Evolutionary conservation across 768 basidiomycete species (phyloP).

Genomic region (Dacryopinax spathularia): DNA sequence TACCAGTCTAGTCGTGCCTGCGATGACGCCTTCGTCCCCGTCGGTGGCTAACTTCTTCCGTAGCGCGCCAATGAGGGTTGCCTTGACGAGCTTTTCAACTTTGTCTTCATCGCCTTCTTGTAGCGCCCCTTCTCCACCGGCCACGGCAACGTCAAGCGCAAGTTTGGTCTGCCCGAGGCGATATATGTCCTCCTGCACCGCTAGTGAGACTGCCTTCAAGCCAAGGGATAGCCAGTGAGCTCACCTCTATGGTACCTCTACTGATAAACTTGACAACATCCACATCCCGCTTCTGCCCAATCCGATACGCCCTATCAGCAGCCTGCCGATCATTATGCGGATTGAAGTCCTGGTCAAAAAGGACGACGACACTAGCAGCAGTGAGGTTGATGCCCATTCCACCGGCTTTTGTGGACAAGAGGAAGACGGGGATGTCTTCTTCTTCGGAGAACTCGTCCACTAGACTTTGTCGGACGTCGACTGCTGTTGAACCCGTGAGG

Average conservation of each 20-base stretch:
- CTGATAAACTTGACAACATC: conserved; percentile 91
- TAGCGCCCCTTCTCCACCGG: conserved; percentile 37
- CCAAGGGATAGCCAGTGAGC: background rate
- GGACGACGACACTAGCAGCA: conserved; percentile 88
- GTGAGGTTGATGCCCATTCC: conserved; percentile 96
- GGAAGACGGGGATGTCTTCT: conserved; percentile 70
- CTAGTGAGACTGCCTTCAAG: background rate
- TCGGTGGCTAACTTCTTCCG: conserved; percentile 65
- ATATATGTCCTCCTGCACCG: conserved; percentile 69
- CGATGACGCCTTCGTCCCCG: conserved; percentile 20
- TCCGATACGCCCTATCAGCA: conserved; percentile 92
- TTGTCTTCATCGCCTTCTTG: conserved; percentile 40
- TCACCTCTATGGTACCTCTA: conserved; percentile 66
- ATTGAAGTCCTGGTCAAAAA: conserved; percentile 97
- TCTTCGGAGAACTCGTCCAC: conserved; percentile 89
- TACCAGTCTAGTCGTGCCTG: background rate
- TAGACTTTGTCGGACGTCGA: conserved; percentile 80
- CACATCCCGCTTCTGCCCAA: conserved; percentile 87
- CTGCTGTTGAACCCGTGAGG: conserved; percentile 84
- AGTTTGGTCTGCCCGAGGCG: conserved; percentile 79
- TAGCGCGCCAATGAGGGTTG: conserved; percentile 68
- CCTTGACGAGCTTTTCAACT: conserved; percentile 71
- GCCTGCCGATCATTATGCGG: conserved; percentile 96
- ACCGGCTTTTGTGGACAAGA: conserved; percentile 84
- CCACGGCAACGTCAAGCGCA: conserved; percentile 85